A percentile compares a stretch with the other conserved stretches of the same genome.
Conservation (phyloP, 768 basidiomycete genomes). For the Butyriboletus loyo region DNA sequence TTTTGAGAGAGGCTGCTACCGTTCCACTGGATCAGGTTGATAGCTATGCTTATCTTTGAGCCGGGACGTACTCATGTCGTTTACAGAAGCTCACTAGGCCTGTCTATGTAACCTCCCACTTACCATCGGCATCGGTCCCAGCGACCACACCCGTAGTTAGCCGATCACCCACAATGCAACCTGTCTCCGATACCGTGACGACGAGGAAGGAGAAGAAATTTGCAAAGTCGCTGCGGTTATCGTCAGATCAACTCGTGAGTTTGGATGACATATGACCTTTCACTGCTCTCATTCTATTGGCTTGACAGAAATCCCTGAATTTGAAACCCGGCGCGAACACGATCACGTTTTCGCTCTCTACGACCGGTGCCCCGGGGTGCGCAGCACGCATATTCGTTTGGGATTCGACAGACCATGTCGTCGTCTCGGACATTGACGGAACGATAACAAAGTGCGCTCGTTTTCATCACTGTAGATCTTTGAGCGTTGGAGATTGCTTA, state of each 20-base stretch:
- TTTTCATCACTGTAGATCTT: neutral
- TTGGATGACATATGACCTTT: neutral
- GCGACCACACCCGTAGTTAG: constrained; percentile 41
- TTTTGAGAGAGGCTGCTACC: constrained; percentile 23
- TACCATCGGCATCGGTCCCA: constrained; percentile 41
- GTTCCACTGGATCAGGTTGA: constrained; percentile 24
- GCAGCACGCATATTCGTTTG: constrained; percentile 94
- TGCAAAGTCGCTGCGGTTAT: constrained; percentile 89
- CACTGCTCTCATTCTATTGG: neutral
- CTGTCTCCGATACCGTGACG: constrained; percentile 19
- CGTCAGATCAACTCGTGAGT: constrained; percentile 89
- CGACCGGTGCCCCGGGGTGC: constrained; percentile 77
- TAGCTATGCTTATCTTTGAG: neutral
- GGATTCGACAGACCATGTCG: constrained; percentile 87
- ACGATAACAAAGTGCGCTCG: constrained; percentile 92
- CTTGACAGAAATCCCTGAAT: constrained; percentile 71
- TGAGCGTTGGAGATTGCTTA: neutral
- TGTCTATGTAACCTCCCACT: neutral
- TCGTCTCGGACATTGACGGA: constrained; percentile 97
- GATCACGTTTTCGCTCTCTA: constrained; percentile 89
- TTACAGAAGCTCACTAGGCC: constrained; percentile 14
- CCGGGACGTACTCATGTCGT: neutral
- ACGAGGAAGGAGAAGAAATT: constrained; percentile 49
- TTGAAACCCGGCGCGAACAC: constrained; percentile 86
- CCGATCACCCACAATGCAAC: constrained; percentile 25